A percentile compares a stretch with the other conserved stretches of the same genome.
phyloP scores from a whole-genome alignment of 352 stramenopile genomes.

The Phytophthora boehmeriae region DNA sequence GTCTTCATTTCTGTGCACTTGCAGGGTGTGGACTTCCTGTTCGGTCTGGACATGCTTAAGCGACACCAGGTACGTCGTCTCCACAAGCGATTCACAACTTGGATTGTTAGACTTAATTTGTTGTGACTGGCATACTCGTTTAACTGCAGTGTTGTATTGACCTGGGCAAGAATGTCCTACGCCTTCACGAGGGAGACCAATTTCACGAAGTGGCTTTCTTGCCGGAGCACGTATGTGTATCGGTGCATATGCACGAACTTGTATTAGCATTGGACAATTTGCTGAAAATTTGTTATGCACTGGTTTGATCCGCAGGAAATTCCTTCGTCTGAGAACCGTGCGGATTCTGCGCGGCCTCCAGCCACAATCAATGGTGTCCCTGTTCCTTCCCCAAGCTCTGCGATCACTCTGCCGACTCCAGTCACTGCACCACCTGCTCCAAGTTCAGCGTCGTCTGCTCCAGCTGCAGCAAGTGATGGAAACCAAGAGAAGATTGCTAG shows the following conservation, averaged over 20 bases:
- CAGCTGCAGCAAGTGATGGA: conserved; percentile 23
- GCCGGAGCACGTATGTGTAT: conserved; percentile 71
- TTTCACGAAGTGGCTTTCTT: conserved; percentile 88
- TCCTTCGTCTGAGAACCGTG: conserved; percentile 57
- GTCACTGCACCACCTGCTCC: conserved; percentile 24
- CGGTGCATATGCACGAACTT: not conserved
- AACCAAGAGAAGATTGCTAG: conserved; percentile 65
- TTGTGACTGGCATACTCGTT: conserved; percentile 5
- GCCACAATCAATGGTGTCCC: conserved; percentile 31
- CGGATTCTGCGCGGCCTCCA: conserved; percentile 29
- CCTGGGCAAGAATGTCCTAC: conserved; percentile 91
- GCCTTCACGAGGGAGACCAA: conserved; percentile 67
- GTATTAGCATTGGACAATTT: not conserved
- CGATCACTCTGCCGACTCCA: conserved; percentile 11
- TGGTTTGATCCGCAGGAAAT: conserved; percentile 54
- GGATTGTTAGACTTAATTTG: not conserved
- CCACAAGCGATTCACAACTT: not conserved
- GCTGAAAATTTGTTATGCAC: conserved; percentile 1
- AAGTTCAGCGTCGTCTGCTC: conserved; percentile 20
- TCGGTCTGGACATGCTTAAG: conserved; percentile 99
- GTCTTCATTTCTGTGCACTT: not conserved
- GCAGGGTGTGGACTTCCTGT: conserved; percentile 97
- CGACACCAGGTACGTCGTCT: conserved; percentile 83
- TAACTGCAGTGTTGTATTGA: conserved; percentile 94
- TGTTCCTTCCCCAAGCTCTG: conserved; percentile 29